phyloP scores from a whole-genome alignment of 2,329 filamentous ascomycete genomes.

The Allantophomopsis cytisporea region DNA sequence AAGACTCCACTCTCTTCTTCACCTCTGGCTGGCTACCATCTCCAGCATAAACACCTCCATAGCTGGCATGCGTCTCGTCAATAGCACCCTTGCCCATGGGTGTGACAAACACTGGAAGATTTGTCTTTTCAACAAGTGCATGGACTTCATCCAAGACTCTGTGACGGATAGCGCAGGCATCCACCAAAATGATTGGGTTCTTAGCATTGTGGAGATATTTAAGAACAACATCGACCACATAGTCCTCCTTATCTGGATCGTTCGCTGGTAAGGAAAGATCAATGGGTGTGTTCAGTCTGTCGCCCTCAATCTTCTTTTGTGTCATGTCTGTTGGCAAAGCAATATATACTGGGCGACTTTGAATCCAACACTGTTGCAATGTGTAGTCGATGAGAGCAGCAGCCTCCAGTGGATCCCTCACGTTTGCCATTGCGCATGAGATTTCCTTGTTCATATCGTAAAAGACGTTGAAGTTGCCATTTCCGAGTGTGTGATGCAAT shows the following conservation, averaged over 20 bases:
- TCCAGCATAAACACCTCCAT: slow-evolving; percentile 78
- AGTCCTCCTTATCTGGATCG: slow-evolving; percentile 59
- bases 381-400: slow-evolving; percentile 67
- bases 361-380: slow-evolving; percentile 59
- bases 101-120: slow-evolving; percentile 72
- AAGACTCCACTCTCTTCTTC: slow-evolving; percentile 47
- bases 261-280: slow-evolving; percentile 52
- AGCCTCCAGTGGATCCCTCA: slow-evolving; percentile 57
- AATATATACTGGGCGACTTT: slow-evolving; percentile 71
- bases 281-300: slow-evolving; percentile 55
- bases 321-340: slow-evolving; percentile 74
- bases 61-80: slow-evolving; percentile 62
- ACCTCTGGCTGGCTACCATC: slow-evolving; percentile 55
- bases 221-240: slow-evolving; percentile 69
- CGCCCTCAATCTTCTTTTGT: slow-evolving; percentile 61
- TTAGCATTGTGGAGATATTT: slow-evolving; percentile 61
- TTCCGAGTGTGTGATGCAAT: slow-evolving; percentile 59
- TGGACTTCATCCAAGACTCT: slow-evolving; percentile 60
- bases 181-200: slow-evolving; percentile 66
- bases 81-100: slow-evolving; percentile 84
- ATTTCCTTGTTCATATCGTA: slow-evolving; percentile 62
- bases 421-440: slow-evolving; percentile 56
- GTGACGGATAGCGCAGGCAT: slow-evolving; percentile 72
- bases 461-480: slow-evolving; percentile 75
- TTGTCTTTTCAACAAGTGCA: slow-evolving; percentile 57